Evolutionary conservation across 768 basidiomycete species (phyloP).

Genomic region (Phaeotremella fagi): DNA sequence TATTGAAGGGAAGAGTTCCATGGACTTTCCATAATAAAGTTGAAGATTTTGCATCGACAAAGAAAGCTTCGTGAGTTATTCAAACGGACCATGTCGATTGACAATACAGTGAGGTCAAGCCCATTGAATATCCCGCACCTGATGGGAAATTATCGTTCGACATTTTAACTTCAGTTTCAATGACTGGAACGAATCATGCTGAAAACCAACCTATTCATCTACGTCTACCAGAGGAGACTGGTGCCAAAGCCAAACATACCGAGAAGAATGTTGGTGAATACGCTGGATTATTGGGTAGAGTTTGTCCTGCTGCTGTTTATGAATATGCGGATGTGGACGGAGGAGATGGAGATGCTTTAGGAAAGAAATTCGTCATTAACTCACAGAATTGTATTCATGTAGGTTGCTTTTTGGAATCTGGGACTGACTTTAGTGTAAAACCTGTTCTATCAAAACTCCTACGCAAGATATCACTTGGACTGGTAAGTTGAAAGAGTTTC

Average conservation of each 20-base stretch:
- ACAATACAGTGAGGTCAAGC: constrained; percentile 55
- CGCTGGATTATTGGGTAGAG: constrained; percentile 79
- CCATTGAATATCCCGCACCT: constrained; percentile 79
- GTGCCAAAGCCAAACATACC: constrained; percentile 63
- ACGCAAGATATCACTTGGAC: constrained; percentile 93
- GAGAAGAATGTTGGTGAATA: constrained; percentile 64
- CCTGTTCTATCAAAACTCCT: constrained; percentile 91
- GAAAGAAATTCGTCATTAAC: constrained; percentile 91
- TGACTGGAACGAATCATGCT: constrained; percentile 94
- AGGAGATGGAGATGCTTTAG: constrained; percentile 60
- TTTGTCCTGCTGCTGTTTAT: constrained; percentile 93
- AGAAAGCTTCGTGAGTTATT: constrained; percentile 54
- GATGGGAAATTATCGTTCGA: constrained; percentile 90
- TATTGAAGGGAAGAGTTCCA: constrained; percentile 77
- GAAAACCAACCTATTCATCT: constrained; percentile 93
- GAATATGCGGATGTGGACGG: constrained; percentile 79
- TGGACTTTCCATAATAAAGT: constrained; percentile 80
- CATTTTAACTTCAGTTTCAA: constrained; percentile 77
- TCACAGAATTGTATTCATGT: constrained; percentile 53
- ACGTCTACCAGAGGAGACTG: constrained; percentile 58
- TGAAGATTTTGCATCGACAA: constrained; percentile 65
- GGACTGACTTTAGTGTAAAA: constrained; percentile 65
- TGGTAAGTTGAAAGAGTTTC: constrained; percentile 16
- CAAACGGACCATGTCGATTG: background rate
- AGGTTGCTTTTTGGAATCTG: constrained; percentile 50